Conservation (phyloP, 306 rosid species). For the Trichosanthes truncata region DNA sequence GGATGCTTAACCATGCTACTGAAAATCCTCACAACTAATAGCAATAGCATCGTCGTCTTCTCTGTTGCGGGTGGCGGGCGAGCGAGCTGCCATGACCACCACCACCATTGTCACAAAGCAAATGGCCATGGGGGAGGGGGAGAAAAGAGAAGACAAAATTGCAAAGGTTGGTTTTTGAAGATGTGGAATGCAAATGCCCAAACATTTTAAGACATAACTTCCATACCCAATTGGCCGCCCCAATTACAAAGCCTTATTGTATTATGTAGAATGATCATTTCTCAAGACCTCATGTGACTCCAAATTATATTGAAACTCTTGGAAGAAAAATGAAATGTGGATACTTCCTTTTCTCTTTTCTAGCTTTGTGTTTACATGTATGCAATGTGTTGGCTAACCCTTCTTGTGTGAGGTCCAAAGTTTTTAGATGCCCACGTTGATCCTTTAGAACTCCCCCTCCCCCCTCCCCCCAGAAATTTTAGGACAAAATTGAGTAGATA, state of each 20-base stretch:
- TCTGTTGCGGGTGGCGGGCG: not conserved
- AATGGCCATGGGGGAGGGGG: not conserved
- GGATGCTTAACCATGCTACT: conserved; percentile 57
- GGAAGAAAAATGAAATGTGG: not conserved
- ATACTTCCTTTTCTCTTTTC: not conserved
- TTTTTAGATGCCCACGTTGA: no score
- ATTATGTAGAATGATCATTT: not conserved
- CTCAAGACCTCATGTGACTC: not conserved
- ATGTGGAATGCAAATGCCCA: not conserved
- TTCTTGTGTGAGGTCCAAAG: not conserved
- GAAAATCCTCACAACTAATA: conserved; percentile 7
- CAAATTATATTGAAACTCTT: not conserved
- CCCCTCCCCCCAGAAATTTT: no score
- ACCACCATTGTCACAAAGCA: not conserved
- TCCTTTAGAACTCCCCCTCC: no score
- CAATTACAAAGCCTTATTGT: not conserved
- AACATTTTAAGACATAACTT: not conserved
- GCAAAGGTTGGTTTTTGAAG: not conserved
- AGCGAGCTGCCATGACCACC: not conserved
- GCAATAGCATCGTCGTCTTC: not conserved
- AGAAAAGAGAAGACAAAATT: not conserved
- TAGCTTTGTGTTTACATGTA: not conserved
- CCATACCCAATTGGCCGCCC: not conserved
- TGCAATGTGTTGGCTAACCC: not conserved
- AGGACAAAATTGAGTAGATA: no score